Base-by-base conservation (phyloP, 257 asterid species). In the Paulownia fortunei region DNA sequence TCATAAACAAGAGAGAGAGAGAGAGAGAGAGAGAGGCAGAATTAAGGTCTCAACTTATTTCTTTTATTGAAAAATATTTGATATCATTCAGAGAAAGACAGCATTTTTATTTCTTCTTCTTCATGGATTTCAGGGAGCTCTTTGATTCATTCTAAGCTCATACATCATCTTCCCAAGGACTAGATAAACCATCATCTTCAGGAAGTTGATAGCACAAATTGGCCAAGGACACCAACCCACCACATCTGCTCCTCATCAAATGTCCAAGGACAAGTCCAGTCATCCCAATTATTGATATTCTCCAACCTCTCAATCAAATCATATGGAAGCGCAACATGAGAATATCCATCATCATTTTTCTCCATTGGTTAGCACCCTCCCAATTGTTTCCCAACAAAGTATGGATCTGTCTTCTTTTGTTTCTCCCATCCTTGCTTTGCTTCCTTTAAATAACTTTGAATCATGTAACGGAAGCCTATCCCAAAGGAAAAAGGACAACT, bases 271-370 rank as follows among this genome's bases (percentile, higher is more conserved):
- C 76, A 75, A 18, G 26, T 41, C 81, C 76, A 79, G 0, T 69
- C 81, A 15, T 74, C 86, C 86, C 81, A 79, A 24, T 68, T 26
- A 47, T 15, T 75, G 23, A 67, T 12, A 15, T 78, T 79, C 82
- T 78, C 65, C 74, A 81, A 56, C 34, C 2, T 58, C 63, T 78
- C 82, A 23, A 81, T 81, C 71, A 78, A 56, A n/a, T 78, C 84
- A n/a, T 47, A 15, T 2, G 86, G 80, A 8, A 84, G 66, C 2
- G 44, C 73, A 6, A 59, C 68, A 27, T 54, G 80, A 39, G 71
- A 69, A 42, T 8, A 39, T 15, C 51, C 79, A 10, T 65, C 76
- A 24, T 71, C 39, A 9, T 4, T 69, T 37, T 24, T 72, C 68
- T 75, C 78, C 82, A 78, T 56, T 19, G 13, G 39, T 26, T n/a